These are phyloP conservation scores for Curvularia sp. DNA, from an alignment of 2,329 filamentous ascomycete genomes.

Conservation along the genomic window DNA sequence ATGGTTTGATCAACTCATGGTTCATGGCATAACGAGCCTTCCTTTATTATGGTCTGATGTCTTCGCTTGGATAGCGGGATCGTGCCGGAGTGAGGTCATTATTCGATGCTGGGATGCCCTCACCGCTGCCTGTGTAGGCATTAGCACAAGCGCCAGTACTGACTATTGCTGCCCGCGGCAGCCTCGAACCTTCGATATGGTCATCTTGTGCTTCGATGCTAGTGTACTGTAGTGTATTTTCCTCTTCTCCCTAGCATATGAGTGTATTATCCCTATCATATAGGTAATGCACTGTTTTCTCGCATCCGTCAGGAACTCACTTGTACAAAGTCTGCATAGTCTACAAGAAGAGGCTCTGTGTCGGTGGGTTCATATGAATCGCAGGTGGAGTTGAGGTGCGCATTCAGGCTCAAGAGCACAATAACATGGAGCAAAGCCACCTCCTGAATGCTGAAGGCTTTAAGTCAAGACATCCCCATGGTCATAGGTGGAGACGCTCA, in stretches of 20 bases:
- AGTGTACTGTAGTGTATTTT: not conserved
- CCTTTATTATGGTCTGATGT: constrained; percentile 1
- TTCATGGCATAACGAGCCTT: constrained; percentile 6
- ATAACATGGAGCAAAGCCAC: constrained; percentile 6
- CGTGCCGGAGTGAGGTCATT: constrained; percentile 8
- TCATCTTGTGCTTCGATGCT: not conserved
- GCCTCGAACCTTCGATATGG: not conserved
- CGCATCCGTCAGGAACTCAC: not conserved
- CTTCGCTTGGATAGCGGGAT: not conserved
- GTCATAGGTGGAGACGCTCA: not conserved
- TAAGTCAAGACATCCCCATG: not conserved
- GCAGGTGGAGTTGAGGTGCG: not conserved
- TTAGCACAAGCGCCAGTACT: not conserved
- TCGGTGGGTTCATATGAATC: not conserved
- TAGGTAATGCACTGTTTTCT: not conserved
- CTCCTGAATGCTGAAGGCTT: not conserved
- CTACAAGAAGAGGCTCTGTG: not conserved
- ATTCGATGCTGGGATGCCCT: constrained; percentile 4
- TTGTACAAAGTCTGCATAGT: not conserved
- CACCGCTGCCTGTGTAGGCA: not conserved
- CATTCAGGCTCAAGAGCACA: not conserved
- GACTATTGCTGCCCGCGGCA: not conserved
- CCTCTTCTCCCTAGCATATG: not conserved
- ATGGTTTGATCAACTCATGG: constrained; percentile 13
- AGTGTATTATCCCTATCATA: not conserved